phyloP scores from a whole-genome alignment of 805 yeast species.

The Lipomyces chichibuensis region DNA sequence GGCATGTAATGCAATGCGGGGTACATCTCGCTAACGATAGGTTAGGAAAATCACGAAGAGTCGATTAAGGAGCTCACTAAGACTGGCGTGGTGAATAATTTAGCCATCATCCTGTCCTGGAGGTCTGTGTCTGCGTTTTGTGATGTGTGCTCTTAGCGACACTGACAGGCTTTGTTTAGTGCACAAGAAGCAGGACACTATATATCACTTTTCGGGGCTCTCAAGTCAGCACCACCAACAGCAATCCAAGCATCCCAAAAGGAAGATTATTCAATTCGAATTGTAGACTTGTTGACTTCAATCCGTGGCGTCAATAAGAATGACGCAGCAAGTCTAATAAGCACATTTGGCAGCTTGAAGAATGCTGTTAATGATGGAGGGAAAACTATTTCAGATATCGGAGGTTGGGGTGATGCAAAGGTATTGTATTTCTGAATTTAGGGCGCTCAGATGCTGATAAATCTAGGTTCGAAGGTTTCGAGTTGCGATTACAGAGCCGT shows the following conservation, averaged over 20 bases:
- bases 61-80: constrained; percentile 44
- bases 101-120: constrained; percentile 47
- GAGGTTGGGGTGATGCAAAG: constrained; percentile 46
- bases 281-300: constrained; percentile 43
- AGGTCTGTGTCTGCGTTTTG: constrained; percentile 24
- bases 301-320: constrained; percentile 47
- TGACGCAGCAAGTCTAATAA: constrained; percentile 44
- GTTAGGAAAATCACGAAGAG: constrained; percentile 44
- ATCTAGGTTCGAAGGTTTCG: constrained; percentile 35
- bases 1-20: background rate
- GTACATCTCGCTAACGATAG: background rate
- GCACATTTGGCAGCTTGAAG: constrained; percentile 43
- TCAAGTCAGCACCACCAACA: constrained; percentile 42
- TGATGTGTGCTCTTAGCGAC: background rate
- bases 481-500: constrained; percentile 39
- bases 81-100: constrained; percentile 41
- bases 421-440: background rate
- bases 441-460: background rate
- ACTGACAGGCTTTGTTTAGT: constrained; percentile 11
- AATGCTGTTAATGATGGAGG: constrained; percentile 41
- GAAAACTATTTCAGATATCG: constrained; percentile 36
- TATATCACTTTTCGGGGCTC: constrained; percentile 42
- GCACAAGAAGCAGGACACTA: constrained; percentile 47
- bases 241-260: constrained; percentile 42
- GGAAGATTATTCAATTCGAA: constrained; percentile 43